phyloP scores from a whole-genome alignment of 169 alveolate species.

The Plasmodium cynomolgi region DNA sequence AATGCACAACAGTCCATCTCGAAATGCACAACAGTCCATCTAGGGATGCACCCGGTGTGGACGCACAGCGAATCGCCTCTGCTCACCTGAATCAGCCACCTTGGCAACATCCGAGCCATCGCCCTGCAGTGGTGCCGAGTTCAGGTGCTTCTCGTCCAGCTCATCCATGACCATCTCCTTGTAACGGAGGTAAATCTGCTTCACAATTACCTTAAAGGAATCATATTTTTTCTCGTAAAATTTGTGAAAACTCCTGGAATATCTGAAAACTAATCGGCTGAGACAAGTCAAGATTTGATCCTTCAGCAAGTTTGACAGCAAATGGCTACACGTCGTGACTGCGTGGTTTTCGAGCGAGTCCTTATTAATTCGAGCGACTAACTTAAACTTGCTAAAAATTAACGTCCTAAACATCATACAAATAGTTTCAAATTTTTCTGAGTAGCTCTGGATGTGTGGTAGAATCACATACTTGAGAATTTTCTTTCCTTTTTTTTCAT shows the following conservation, averaged over 20 bases:
- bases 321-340: constrained; percentile 66
- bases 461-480: constrained; percentile 94
- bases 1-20: not conserved
- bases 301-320: constrained; percentile 42
- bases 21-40: not conserved
- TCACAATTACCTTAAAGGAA: constrained; percentile 26
- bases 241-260: constrained; percentile 9
- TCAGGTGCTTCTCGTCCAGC: constrained; percentile 32
- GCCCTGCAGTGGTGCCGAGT: constrained; percentile 1
- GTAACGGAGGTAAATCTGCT: constrained; percentile 53
- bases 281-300: constrained; percentile 30
- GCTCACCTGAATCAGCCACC: not conserved
- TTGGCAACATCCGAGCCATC: not conserved
- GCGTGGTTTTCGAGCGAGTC: constrained; percentile 73
- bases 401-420: constrained; percentile 96
- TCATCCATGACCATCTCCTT: constrained; percentile 31
- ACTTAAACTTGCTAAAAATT: constrained; percentile 92
- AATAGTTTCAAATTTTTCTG: constrained; percentile 95
- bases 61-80: not conserved
- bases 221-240: constrained; percentile 57
- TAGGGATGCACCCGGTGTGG: not conserved
- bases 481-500: constrained; percentile 95
- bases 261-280: not conserved
- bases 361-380: constrained; percentile 76
- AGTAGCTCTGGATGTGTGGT: constrained; percentile 93